A percentile compares a stretch with the other conserved stretches of the same genome.
phyloP scores from a whole-genome alignment of 164 flowering plant species.

The Vitis rupestris region DNA sequence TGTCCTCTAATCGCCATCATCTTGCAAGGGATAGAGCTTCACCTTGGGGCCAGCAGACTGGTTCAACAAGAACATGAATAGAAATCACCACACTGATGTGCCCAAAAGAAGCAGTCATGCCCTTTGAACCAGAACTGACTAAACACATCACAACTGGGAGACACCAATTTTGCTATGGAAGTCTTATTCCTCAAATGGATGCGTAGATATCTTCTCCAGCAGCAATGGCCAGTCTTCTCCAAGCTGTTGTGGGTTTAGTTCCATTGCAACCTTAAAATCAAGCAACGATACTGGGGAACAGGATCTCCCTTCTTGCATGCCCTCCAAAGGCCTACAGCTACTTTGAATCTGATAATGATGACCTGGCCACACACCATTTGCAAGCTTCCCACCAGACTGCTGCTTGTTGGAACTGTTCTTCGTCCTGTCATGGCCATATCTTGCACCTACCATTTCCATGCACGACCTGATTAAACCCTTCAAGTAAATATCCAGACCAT shows the following conservation, averaged over 20 bases:
- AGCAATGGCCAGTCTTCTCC: constrained; percentile 73
- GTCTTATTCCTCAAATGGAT: constrained; percentile 39
- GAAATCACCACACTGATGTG: no score
- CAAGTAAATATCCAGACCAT: constrained; percentile 55
- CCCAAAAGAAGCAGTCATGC: no score
- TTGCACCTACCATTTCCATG: constrained; percentile 42
- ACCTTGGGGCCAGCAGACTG: no score
- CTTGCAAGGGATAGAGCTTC: no score
- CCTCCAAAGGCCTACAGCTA: constrained; percentile 31
- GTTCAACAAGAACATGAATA: no score
- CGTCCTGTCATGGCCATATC: constrained; percentile 33
- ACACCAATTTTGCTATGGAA: background rate
- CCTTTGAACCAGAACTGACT: no score
- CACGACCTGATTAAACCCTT: constrained; percentile 57
- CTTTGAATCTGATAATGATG: constrained; percentile 38
- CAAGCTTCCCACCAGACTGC: constrained; percentile 30
- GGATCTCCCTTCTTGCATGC: constrained; percentile 25
- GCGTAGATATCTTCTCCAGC: constrained; percentile 58
- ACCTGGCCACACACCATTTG: constrained; percentile 51
- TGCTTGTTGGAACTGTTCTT: constrained; percentile 33
- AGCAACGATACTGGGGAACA: constrained; percentile 34
- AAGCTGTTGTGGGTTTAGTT: constrained; percentile 59
- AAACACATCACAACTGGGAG: no score
- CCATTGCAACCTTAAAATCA: constrained; percentile 69
- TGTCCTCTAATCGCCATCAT: no score